Percentiles rank a stretch among this genome's conserved stretches.
Evolutionary conservation across 495 filamentous ascomycete genomes (phyloP).

Genomic region (Xylaria scruposa): DNA sequence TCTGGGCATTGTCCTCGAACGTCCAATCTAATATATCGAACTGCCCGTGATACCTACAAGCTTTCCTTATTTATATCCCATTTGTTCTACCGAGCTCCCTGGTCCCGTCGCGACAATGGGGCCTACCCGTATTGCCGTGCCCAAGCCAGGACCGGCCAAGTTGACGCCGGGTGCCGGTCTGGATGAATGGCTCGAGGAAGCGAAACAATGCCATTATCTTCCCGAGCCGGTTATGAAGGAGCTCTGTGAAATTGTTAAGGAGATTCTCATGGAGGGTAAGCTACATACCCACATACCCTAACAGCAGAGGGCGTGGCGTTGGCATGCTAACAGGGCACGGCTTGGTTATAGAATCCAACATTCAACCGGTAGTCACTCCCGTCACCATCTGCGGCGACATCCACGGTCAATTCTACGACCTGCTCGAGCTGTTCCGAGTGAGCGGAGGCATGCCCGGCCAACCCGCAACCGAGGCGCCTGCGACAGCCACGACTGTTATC

Average conservation of each 20-base stretch:
- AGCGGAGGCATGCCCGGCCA: slow-evolving; percentile 94
- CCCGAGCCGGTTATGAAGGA: slow-evolving; percentile 97
- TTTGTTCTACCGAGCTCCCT: background rate
- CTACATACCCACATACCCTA: background rate
- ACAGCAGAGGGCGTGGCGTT: background rate
- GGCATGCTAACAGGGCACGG: background rate
- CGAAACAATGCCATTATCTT: slow-evolving; percentile 95
- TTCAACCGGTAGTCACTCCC: slow-evolving; percentile 94
- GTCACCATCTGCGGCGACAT: slow-evolving; percentile 98
- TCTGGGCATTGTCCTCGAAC: slow-evolving; percentile 20
- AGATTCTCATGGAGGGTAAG: slow-evolving; percentile 93
- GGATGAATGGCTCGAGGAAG: slow-evolving; percentile 96
- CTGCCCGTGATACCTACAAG: background rate
- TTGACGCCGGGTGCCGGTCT: slow-evolving; percentile 80
- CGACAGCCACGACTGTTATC: slow-evolving; percentile 70
- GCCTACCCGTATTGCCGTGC: slow-evolving; percentile 54
- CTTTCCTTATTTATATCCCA: background rate
- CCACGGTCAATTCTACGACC: slow-evolving; percentile 98
- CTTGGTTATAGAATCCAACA: slow-evolving; percentile 86
- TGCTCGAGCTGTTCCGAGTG: slow-evolving; percentile 94
- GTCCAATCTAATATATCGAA: background rate
- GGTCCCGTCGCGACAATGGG: slow-evolving; percentile 53
- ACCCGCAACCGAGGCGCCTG: slow-evolving; percentile 66
- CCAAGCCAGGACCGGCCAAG: slow-evolving; percentile 89
- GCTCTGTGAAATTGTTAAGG: slow-evolving; percentile 97